phyloP scores from a whole-genome alignment of 257 asterid genomes.

The Echites panduratus region DNA sequence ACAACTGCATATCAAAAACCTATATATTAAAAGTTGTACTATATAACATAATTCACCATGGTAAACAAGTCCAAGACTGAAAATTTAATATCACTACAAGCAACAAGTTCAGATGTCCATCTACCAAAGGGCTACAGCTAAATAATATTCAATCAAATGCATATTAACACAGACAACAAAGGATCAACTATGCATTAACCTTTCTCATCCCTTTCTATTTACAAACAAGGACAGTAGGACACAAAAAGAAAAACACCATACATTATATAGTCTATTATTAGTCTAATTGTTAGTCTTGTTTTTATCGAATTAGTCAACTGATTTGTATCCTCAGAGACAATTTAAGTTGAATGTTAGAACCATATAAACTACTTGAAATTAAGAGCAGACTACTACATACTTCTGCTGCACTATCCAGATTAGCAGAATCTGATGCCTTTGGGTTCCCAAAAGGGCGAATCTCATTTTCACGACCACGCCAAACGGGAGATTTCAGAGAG shows the following conservation, averaged over 20 bases:
- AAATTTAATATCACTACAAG: background rate
- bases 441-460: slow-evolving; percentile 95
- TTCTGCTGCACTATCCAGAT: slow-evolving; percentile 96
- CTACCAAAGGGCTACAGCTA: background rate
- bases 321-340: background rate
- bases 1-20: slow-evolving; percentile 45
- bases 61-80: background rate
- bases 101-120: background rate
- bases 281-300: background rate
- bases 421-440: slow-evolving; percentile 97
- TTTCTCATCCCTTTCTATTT: background rate
- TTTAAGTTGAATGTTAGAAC: background rate
- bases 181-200: background rate
- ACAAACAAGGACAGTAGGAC: background rate
- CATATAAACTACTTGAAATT: slow-evolving; percentile 2
- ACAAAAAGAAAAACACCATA: background rate
- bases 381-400: slow-evolving; percentile 33
- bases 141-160: background rate
- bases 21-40: slow-evolving; percentile 6
- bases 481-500: slow-evolving; percentile 86
- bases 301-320: background rate
- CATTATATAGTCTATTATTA: background rate
- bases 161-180: background rate
- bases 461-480: slow-evolving; percentile 98
- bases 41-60: background rate